Evolutionary conservation across 768 basidiomycete genomes (phyloP).

Genomic region (Tylopilus subfusipes): DNA sequence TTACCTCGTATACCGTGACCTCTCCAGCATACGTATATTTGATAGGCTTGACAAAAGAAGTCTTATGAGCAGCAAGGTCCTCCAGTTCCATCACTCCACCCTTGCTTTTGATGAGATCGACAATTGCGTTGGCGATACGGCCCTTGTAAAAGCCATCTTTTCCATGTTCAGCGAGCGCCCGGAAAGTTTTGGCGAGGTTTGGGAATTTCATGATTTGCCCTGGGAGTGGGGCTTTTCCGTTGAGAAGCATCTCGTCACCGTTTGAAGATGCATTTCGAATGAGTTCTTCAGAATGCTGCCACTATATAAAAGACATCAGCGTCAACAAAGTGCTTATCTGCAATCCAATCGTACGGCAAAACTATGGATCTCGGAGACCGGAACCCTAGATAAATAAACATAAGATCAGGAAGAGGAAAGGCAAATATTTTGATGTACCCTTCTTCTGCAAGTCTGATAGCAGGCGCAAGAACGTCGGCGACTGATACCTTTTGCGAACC

Average conservation of each 20-base stretch:
- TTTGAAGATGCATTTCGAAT: conserved; percentile 85
- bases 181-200: conserved; percentile 81
- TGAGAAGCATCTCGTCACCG: conserved; percentile 79
- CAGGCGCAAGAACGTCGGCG: conserved; percentile 79
- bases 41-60: conserved; percentile 84
- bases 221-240: conserved; percentile 78
- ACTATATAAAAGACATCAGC: conserved; percentile 30
- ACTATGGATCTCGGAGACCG: conserved; percentile 82
- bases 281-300: conserved; percentile 53
- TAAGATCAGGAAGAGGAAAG: not conserved
- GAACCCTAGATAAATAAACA: conserved; percentile 49
- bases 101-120: conserved; percentile 76
- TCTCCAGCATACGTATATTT: conserved; percentile 83
- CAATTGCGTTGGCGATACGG: conserved; percentile 82
- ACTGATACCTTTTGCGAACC: conserved; percentile 65
- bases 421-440: conserved; percentile 49
- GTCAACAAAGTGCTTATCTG: not conserved
- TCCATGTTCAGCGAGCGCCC: conserved; percentile 72
- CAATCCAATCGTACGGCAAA: conserved; percentile 39
- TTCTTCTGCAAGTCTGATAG: conserved; percentile 87
- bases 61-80: conserved; percentile 84
- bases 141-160: conserved; percentile 96
- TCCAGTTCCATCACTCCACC: conserved; percentile 93
- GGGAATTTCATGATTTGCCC: conserved; percentile 84
- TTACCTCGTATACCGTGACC: conserved; percentile 88